Conservation (phyloP, 148 eudicot species). For the Cornus kousa region DNA sequence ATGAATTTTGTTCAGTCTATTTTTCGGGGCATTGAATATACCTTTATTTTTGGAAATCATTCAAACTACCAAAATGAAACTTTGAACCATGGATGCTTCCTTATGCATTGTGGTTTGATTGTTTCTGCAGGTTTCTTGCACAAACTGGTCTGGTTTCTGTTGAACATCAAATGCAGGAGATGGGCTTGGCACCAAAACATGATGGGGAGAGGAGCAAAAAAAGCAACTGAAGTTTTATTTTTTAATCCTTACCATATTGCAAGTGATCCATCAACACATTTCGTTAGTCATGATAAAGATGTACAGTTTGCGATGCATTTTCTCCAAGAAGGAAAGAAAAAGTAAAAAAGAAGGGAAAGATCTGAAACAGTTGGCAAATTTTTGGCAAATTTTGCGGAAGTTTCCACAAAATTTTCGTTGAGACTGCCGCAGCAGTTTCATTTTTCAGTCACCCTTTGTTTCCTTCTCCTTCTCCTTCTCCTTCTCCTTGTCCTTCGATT, state of each 20-base stretch:
- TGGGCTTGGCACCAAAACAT: conserved; percentile 61
- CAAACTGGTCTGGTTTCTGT: conserved; percentile 86
- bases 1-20: neutral
- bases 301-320: neutral
- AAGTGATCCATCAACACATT: neutral
- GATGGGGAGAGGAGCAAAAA: conserved; percentile 30
- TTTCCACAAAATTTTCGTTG: neutral
- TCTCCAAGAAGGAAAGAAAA: neutral
- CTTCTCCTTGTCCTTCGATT: conserved; percentile 5
- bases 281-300: neutral
- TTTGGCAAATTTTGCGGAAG: neutral
- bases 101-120: neutral
- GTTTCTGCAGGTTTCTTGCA: conserved; percentile 71
- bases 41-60: neutral
- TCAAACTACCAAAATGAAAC: neutral
- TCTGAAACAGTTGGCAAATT: neutral
- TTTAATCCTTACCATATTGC: conserved; percentile 5
- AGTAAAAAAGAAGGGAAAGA: neutral
- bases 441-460: conserved; percentile 18
- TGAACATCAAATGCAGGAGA: conserved; percentile 86
- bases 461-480: conserved; percentile 17
- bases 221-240: conserved; percentile 30
- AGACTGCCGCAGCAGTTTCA: neutral
- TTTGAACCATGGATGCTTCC: neutral
- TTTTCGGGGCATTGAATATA: neutral